A percentile compares a stretch with the other conserved stretches of the same genome.
These are phyloP conservation scores for Ulota crispa DNA, from an alignment of 225 moss, liverwort and hornwort species.

Conservation along the genomic window DNA sequence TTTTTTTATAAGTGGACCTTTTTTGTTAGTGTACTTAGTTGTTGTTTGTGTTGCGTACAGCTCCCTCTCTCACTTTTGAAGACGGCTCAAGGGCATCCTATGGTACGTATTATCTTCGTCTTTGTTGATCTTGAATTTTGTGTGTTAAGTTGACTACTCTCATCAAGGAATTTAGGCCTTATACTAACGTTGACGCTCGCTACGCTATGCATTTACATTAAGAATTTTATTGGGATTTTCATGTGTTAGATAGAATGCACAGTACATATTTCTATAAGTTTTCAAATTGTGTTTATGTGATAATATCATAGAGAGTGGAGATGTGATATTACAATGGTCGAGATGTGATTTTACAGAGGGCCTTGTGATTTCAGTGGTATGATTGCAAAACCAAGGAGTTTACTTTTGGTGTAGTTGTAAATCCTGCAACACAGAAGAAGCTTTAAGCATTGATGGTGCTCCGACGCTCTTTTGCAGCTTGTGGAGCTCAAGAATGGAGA, in stretches of 20 bases:
- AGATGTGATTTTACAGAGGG: too few species aligned
- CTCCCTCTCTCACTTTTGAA: conserved; percentile 89
- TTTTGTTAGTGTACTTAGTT: conserved; percentile 7
- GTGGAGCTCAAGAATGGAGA: too few species aligned
- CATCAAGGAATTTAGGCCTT: neutral
- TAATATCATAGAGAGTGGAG: too few species aligned
- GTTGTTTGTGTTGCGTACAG: conserved; percentile 42
- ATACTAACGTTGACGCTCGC: too few species aligned
- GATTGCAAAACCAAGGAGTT: neutral
- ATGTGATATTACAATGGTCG: too few species aligned
- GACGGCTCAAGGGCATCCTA: conserved; percentile 97
- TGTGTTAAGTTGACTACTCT: neutral
- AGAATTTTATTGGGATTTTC: too few species aligned
- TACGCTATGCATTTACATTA: too few species aligned
- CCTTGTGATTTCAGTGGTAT: too few species aligned
- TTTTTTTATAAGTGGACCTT: neutral
- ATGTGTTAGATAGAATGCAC: too few species aligned
- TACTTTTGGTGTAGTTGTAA: neutral
- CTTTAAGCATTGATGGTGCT: neutral
- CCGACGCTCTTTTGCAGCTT: conserved; percentile 28
- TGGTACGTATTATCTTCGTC: conserved; percentile 46
- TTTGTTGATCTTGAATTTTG: neutral
- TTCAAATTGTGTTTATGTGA: too few species aligned
- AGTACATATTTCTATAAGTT: too few species aligned
- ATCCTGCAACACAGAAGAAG: neutral